Evolutionary conservation across 345 rosid genomes (phyloP).

Genomic region (Citrus hindsii): DNA sequence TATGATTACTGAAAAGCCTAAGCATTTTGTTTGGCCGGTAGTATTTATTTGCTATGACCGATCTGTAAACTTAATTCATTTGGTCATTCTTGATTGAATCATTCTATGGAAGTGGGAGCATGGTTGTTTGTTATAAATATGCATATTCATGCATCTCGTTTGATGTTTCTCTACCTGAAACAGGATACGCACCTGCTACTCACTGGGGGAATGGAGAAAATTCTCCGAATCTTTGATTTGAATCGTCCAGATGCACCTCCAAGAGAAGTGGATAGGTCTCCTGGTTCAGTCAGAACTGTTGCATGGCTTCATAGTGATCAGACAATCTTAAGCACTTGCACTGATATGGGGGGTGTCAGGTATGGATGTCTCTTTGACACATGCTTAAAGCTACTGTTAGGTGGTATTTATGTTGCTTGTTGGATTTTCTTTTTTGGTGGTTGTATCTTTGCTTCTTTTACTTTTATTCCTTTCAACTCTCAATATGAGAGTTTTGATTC

Average conservation of each 20-base stretch:
- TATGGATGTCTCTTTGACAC: slow-evolving; percentile 9
- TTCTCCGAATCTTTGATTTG: slow-evolving; percentile 38
- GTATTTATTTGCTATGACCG: too few species aligned
- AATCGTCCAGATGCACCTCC: slow-evolving; percentile 41
- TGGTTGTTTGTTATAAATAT: background rate
- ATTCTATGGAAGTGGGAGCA: background rate
- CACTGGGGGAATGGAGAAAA: slow-evolving; percentile 45
- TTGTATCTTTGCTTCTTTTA: background rate
- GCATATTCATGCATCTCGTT: background rate
- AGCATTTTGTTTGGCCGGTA: background rate
- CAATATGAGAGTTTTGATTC: background rate
- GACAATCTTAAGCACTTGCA: slow-evolving; percentile 39
- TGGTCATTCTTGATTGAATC: background rate
- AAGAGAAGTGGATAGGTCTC: slow-evolving; percentile 40
- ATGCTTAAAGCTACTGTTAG: background rate
- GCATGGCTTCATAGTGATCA: slow-evolving; percentile 48
- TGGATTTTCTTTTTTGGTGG: background rate
- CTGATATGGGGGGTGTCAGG: slow-evolving; percentile 49
- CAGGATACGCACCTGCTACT: slow-evolving; percentile 43
- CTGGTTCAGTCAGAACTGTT: slow-evolving; percentile 44
- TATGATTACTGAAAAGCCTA: background rate
- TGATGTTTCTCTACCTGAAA: slow-evolving; percentile 1
- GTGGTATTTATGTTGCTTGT: background rate
- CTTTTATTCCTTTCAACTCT: background rate
- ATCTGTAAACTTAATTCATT: background rate